Evolutionary conservation across 2,329 filamentous ascomycete species (phyloP).

Genomic region (Didymella segeticola): DNA sequence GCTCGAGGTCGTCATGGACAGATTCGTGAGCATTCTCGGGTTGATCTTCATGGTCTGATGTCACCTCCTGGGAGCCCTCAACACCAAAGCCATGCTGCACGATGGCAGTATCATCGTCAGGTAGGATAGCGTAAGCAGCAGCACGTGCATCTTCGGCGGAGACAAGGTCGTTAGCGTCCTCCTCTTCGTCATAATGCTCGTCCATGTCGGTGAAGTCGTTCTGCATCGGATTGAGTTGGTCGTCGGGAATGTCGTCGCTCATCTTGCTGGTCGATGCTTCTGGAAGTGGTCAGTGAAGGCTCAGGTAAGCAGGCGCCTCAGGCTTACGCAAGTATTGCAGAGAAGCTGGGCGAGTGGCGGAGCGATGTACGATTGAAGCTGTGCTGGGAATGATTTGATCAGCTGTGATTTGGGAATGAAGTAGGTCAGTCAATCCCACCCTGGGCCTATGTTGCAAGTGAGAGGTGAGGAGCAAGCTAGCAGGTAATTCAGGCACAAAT

Average conservation of each 20-base stretch:
- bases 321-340: neutral
- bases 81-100: neutral
- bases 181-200: neutral
- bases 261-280: neutral
- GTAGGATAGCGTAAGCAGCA: neutral
- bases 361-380: too few relatives aligned
- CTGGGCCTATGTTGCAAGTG: too few relatives aligned
- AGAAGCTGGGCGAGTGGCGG: neutral
- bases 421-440: too few relatives aligned
- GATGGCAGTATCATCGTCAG: neutral
- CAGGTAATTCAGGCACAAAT: too few relatives aligned
- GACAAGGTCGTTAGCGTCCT: neutral
- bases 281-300: neutral
- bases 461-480: too few relatives aligned
- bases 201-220: neutral
- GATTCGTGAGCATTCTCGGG: neutral
- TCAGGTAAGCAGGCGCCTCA: too few relatives aligned
- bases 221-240: slow-evolving; percentile 5
- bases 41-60: neutral
- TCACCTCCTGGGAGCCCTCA: neutral
- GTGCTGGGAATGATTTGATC: too few relatives aligned
- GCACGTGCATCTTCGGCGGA: neutral
- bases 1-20: slow-evolving; percentile 1
- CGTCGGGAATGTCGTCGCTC: neutral
- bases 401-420: too few relatives aligned